A percentile compares a stretch with the other conserved stretches of the same genome.
These are phyloP conservation scores for Trypanosoma conorhini DNA, from an alignment of 208 protist species.

Conservation along the genomic window DNA sequence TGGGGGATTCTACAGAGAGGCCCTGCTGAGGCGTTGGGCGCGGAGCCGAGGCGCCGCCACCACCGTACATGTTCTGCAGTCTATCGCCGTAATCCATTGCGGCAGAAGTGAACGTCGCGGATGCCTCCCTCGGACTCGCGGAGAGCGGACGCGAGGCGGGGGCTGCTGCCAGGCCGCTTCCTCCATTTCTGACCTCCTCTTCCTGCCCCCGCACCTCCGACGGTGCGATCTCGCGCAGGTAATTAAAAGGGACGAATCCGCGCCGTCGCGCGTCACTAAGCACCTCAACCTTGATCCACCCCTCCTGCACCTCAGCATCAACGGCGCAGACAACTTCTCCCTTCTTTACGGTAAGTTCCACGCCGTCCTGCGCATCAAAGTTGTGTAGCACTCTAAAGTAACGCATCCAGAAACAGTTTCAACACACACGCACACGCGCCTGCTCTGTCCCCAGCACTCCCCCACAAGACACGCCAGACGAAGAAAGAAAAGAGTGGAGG, in stretches of 20 bases:
- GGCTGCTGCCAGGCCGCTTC: not conserved
- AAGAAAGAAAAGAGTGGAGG: slow-evolving; percentile 20
- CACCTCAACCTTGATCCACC: slow-evolving; percentile 80
- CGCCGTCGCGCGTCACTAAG: slow-evolving; percentile 27
- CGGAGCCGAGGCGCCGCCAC: not conserved
- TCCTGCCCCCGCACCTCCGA: not conserved
- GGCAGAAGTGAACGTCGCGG: slow-evolving; percentile 14
- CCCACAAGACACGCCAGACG: slow-evolving; percentile 14
- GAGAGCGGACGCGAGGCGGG: slow-evolving; percentile 8
- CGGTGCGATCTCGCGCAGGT: slow-evolving; percentile 42
- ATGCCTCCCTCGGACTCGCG: not conserved
- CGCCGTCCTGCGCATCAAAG: slow-evolving; percentile 73
- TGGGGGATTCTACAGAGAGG: not conserved
- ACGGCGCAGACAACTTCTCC: slow-evolving; percentile 56
- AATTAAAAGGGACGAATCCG: slow-evolving; percentile 82
- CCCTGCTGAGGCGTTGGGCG: not conserved
- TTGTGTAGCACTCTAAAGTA: slow-evolving; percentile 59
- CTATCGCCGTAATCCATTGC: slow-evolving; percentile 24
- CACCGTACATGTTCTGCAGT: slow-evolving; percentile 13
- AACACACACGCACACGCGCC: not conserved
- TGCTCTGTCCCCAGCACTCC: too few species aligned
- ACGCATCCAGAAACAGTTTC: slow-evolving; percentile 26
- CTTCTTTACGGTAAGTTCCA: slow-evolving; percentile 75
- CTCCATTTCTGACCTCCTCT: not conserved
- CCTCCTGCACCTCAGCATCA: slow-evolving; percentile 60